Percentiles rank a stretch among this genome's conserved stretches.
Evolutionary conservation across 2,329 filamentous ascomycete genomes (phyloP).

Genomic region (Coniochaeta hoffmannii): DNA sequence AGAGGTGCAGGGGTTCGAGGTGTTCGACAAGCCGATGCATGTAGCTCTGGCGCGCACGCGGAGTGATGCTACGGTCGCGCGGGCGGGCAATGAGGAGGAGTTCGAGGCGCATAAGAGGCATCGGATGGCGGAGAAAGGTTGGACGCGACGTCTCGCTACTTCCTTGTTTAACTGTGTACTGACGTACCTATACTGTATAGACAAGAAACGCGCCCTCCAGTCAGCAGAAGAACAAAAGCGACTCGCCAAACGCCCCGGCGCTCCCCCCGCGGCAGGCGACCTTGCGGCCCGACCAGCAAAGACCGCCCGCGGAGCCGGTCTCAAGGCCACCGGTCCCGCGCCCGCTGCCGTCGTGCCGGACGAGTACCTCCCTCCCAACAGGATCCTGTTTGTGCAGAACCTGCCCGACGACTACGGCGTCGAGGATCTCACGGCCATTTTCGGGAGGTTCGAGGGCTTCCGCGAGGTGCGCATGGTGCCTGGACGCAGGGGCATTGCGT

Average conservation of each 20-base stretch:
- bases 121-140: slow-evolving; percentile 85
- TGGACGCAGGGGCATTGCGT: slow-evolving; percentile 80
- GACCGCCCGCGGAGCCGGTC: slow-evolving; percentile 60
- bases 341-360: slow-evolving; percentile 77
- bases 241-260: slow-evolving; percentile 24
- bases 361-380: slow-evolving; percentile 96
- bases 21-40: slow-evolving; percentile 87
- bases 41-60: slow-evolving; percentile 73
- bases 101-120: slow-evolving; percentile 81
- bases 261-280: slow-evolving; percentile 32
- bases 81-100: slow-evolving; percentile 67
- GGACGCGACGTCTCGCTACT: slow-evolving; percentile 11
- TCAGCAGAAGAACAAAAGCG: slow-evolving; percentile 71
- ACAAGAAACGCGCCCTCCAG: slow-evolving; percentile 75
- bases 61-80: slow-evolving; percentile 81
- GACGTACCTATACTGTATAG: slow-evolving; percentile 22
- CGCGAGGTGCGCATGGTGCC: slow-evolving; percentile 87
- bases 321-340: slow-evolving; percentile 67
- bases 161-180: background rate
- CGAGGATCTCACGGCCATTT: slow-evolving; percentile 71
- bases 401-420: slow-evolving; percentile 80
- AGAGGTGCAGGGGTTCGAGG: slow-evolving; percentile 83
- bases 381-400: slow-evolving; percentile 91
- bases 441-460: slow-evolving; percentile 88
- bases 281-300: slow-evolving; percentile 52